A percentile compares a stretch with the other conserved stretches of the same genome.
phyloP scores from a whole-genome alignment of 1,284 basidiomycete species.

The Ustilago nuda region DNA sequence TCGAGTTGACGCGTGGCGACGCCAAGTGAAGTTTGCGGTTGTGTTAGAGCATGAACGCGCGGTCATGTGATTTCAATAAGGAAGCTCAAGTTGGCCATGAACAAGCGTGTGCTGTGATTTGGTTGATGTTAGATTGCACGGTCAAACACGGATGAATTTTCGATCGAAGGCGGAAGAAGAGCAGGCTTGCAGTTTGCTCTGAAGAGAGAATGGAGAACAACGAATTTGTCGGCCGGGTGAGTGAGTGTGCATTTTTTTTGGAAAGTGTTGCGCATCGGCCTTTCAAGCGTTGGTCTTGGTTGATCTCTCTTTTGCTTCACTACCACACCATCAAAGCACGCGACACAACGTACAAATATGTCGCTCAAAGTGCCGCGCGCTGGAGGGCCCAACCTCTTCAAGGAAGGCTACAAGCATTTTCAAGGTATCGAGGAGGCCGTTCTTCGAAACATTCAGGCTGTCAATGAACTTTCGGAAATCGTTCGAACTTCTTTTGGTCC shows the following conservation, averaged over 20 bases:
- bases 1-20: too few relatives aligned
- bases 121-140: background rate
- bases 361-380: constrained; percentile 93
- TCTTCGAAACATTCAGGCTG: constrained; percentile 90
- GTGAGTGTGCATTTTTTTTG: constrained; percentile 6
- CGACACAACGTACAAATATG: constrained; percentile 73
- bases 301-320: constrained; percentile 14
- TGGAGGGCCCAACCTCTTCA: constrained; percentile 90
- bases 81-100: background rate
- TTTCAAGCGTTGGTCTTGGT: constrained; percentile 14
- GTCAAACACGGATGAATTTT: background rate
- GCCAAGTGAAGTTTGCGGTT: too few relatives aligned
- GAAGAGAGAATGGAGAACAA: constrained; percentile 11
- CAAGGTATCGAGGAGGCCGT: constrained; percentile 91
- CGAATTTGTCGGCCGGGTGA: constrained; percentile 18
- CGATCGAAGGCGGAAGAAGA: constrained; percentile 47
- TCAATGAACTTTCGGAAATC: constrained; percentile 91
- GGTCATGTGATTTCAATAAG: background rate
- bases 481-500: constrained; percentile 96
- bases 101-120: background rate
- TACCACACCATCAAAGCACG: background rate
- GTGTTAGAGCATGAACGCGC: too few relatives aligned
- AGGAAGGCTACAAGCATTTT: constrained; percentile 77
- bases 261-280: constrained; percentile 15
- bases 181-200: background rate